A percentile compares a stretch with the other conserved stretches of the same genome.
phyloP scores from a whole-genome alignment of 2,329 filamentous ascomycete genomes.

The Botrytis paeoniae region DNA sequence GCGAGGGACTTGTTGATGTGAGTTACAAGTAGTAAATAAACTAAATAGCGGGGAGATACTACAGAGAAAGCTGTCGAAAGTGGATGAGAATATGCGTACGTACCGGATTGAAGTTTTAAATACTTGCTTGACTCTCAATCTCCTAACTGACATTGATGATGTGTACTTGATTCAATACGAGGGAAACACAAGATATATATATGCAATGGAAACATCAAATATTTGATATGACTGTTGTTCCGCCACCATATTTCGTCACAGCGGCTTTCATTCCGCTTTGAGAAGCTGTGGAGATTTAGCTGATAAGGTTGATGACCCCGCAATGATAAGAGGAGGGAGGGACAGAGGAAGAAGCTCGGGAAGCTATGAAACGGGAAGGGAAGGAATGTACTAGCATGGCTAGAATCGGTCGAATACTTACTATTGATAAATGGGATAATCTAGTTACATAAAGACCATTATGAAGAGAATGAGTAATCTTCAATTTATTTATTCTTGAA shows the following conservation, averaged over 20 bases:
- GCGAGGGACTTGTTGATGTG: not conserved
- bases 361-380: not conserved
- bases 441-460: not conserved
- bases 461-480: not conserved
- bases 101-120: not conserved
- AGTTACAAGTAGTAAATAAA: not conserved
- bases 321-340: not conserved
- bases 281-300: not conserved
- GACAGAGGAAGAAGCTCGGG: not conserved
- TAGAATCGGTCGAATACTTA: not conserved
- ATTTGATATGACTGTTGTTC: not conserved
- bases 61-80: not conserved
- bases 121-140: not conserved
- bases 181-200: not conserved
- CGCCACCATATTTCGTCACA: conserved; percentile 2
- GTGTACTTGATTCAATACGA: not conserved
- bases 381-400: not conserved
- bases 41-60: not conserved
- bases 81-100: not conserved
- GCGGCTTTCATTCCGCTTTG: conserved; percentile 4
- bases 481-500: not conserved
- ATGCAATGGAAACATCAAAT: not conserved
- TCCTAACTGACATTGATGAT: not conserved
- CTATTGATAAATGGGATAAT: not conserved
- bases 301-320: conserved; percentile 9